These are phyloP conservation scores for Centaurea solstitialis DNA, from an alignment of 129 eudicot species.

Conservation along the genomic window DNA sequence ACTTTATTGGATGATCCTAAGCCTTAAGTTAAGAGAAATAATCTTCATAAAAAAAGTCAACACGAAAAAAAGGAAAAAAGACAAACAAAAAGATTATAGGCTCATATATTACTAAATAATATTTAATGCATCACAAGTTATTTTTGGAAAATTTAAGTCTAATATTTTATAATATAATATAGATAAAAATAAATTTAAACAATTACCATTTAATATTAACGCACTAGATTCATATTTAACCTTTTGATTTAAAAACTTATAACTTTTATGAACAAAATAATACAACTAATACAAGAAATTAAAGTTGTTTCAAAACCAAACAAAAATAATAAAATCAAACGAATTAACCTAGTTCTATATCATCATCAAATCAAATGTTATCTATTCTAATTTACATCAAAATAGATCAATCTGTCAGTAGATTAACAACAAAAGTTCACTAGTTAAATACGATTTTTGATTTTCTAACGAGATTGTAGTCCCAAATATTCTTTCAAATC, in stretches of 20 bases:
- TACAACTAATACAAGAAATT: constrained; percentile 1
- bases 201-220: neutral
- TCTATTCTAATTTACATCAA: neutral
- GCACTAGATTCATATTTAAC: neutral
- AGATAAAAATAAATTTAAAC: neutral
- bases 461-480: constrained; percentile 11
- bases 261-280: constrained; percentile 7
- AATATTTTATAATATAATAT: too few species aligned
- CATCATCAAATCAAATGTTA: neutral
- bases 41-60: too few species aligned
- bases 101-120: too few species aligned
- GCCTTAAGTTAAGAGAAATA: too few species aligned
- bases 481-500: constrained; percentile 60
- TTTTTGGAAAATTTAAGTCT: too few species aligned
- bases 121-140: too few species aligned
- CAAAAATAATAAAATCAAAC: constrained; percentile 10
- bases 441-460: neutral
- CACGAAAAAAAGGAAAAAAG: too few species aligned
- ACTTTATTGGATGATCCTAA: too few species aligned
- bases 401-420: constrained; percentile 2
- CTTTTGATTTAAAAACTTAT: neutral
- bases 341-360: neutral
- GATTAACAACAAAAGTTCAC: neutral
- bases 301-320: neutral
- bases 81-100: too few species aligned